phyloP scores from a whole-genome alignment of 176 grass and related monocot genomes.

The Tillandsia fasciculata region DNA sequence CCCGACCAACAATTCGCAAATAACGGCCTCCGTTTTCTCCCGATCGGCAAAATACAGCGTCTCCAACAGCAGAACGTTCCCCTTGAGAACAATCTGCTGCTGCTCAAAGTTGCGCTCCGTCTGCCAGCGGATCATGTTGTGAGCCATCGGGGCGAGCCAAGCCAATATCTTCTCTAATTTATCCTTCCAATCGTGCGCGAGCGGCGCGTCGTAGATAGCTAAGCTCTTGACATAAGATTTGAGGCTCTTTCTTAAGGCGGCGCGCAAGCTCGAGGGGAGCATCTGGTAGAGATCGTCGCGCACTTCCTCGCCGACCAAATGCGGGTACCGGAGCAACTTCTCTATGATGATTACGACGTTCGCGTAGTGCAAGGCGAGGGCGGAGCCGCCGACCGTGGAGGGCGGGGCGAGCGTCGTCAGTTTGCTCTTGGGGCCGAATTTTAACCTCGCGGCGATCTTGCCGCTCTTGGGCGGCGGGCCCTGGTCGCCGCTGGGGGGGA shows the following conservation, averaged over 20 bases:
- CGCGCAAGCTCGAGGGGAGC: conserved; percentile 64
- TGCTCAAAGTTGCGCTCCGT: conserved; percentile 86
- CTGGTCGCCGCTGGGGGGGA: conserved; percentile 40
- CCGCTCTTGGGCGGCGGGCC: conserved; percentile 21
- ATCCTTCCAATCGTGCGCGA: conserved; percentile 89
- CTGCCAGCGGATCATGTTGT: conserved; percentile 85
- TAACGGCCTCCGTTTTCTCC: conserved; percentile 63
- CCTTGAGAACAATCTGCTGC: conserved; percentile 65
- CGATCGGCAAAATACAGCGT: conserved; percentile 74
- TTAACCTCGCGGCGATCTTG: conserved; percentile 10
- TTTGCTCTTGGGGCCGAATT: conserved; percentile 67
- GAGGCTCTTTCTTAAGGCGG: conserved; percentile 33
- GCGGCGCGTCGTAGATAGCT: conserved; percentile 83
- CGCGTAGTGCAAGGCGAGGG: conserved; percentile 70
- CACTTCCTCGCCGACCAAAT: conserved; percentile 81
- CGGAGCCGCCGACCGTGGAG: conserved; percentile 70
- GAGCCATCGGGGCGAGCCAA: conserved; percentile 84
- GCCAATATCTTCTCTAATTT: conserved; percentile 59
- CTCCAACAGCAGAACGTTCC: conserved; percentile 62
- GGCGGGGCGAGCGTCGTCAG: conserved; percentile 53
- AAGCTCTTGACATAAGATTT: conserved; percentile 49
- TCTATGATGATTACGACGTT: conserved; percentile 86
- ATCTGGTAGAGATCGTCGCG: conserved; percentile 96
- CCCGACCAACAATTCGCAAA: conserved; percentile 82
- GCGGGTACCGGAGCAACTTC: conserved; percentile 83